A percentile compares a stretch with the other conserved stretches of the same genome.
phyloP scores from a whole-genome alignment of 192 early-diverging fungal species.

The Diversispora eburnea region DNA sequence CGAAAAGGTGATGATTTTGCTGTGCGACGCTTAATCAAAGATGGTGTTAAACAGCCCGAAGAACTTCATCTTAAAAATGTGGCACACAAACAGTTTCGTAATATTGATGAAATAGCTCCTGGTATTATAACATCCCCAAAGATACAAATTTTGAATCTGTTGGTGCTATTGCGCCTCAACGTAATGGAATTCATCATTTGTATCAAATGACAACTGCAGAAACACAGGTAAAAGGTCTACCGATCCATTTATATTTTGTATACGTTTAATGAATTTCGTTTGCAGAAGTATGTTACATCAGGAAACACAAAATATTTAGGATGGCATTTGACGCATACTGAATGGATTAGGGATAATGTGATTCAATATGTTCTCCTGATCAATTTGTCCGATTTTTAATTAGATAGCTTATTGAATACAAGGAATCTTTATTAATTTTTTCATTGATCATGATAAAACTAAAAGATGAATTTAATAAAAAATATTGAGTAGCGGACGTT shows the following conservation, averaged over 20 bases:
- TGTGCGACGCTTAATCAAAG: neutral
- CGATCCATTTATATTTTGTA: constrained; percentile 2
- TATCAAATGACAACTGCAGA: constrained; percentile 8
- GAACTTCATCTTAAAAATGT: neutral
- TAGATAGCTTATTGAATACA: no score
- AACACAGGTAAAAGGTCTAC: neutral
- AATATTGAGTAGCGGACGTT: no score
- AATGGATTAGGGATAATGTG: constrained; percentile 14
- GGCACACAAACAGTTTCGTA: neutral
- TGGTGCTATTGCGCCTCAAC: neutral
- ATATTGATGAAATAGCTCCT: neutral
- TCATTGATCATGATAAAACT: no score
- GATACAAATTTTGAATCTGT: constrained; percentile 3
- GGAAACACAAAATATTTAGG: neutral
- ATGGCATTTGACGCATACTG: neutral
- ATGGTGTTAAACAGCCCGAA: neutral
- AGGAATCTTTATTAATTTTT: no score
- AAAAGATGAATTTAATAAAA: no score
- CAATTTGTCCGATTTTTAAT: no score
- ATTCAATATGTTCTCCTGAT: constrained; percentile 16
- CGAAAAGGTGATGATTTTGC: neutral
- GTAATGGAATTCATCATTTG: constrained; percentile 13
- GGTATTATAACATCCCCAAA: constrained; percentile 15
- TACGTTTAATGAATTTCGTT: neutral
- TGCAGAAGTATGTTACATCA: constrained; percentile 6